Conservation (phyloP, 805 yeast genomes). For the Pichia nanzhaoensis region DNA sequence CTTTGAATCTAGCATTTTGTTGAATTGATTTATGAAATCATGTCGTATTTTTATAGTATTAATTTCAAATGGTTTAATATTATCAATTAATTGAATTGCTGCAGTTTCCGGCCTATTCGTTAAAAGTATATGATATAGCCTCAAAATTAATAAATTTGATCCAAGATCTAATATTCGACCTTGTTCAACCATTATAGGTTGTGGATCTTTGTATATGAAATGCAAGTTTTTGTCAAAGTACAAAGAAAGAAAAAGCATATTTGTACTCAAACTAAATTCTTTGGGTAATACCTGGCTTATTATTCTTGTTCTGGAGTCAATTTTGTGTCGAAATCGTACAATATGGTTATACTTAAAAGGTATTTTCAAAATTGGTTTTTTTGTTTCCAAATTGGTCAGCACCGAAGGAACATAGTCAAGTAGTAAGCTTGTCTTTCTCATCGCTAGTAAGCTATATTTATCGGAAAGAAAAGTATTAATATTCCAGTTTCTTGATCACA, state of each 20-base stretch:
- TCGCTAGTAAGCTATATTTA: not conserved
- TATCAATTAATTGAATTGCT: not conserved
- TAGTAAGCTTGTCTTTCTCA: not conserved
- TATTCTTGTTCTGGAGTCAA: constrained; percentile 20
- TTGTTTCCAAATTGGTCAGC: not conserved
- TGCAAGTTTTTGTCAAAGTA: constrained; percentile 13
- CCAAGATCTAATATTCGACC: constrained; percentile 12
- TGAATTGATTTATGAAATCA: constrained; percentile 21
- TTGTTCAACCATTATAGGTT: constrained; percentile 6
- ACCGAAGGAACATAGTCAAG: not conserved
- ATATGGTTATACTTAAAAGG: constrained; percentile 13
- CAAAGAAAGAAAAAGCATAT: constrained; percentile 19
- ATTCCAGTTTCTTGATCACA: too few species aligned
- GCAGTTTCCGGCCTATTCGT: not conserved
- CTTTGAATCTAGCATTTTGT: constrained; percentile 10
- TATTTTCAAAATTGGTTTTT: constrained; percentile 2
- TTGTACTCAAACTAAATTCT: constrained; percentile 18
- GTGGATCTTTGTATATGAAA: not conserved
- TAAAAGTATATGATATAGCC: constrained; percentile 5
- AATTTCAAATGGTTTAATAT: constrained; percentile 3
- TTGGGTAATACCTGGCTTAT: constrained; percentile 20
- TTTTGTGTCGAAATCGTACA: constrained; percentile 17
- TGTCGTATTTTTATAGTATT: constrained; percentile 12
- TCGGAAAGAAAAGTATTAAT: too few species aligned
- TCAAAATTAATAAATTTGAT: constrained; percentile 6